A percentile compares a stretch with the other conserved stretches of the same genome.
These are phyloP conservation scores for Carex arenaria DNA, from an alignment of 202 grass and related monocot species.

Conservation along the genomic window DNA sequence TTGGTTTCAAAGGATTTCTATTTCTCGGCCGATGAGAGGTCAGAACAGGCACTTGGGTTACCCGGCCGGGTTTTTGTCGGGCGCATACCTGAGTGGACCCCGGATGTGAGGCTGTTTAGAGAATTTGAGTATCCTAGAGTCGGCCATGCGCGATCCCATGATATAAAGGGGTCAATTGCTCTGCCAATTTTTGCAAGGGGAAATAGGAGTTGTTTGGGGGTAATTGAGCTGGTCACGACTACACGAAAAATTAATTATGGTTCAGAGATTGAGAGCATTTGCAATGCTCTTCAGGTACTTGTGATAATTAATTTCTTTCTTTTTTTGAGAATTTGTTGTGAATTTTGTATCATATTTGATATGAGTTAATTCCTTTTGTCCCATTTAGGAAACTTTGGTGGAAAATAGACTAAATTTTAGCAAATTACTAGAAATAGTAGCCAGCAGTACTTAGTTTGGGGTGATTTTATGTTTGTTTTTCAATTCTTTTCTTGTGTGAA, in stretches of 20 bases:
- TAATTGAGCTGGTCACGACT: constrained; percentile 84
- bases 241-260: constrained; percentile 81
- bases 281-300: constrained; percentile 83
- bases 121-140: constrained; percentile 78
- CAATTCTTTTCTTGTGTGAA: not conserved
- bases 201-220: constrained; percentile 56
- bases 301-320: not conserved
- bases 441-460: not conserved
- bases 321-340: not conserved
- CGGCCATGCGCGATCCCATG: constrained; percentile 50
- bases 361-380: not conserved
- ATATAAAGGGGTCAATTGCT: constrained; percentile 76
- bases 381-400: not conserved
- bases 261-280: constrained; percentile 74
- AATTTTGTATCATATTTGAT: not conserved
- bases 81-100: constrained; percentile 85
- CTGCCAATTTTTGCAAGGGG: constrained; percentile 68
- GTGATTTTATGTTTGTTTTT: not conserved
- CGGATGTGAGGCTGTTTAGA: constrained; percentile 85
- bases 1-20: constrained; percentile 58
- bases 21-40: constrained; percentile 70
- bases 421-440: not conserved
- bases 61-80: constrained; percentile 92
- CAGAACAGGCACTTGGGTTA: constrained; percentile 43
- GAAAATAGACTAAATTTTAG: not conserved